Evolutionary conservation across 495 filamentous ascomycete genomes (phyloP), one percentile per base, ranked within the genome.

Genomic region (Penicillium maclennaniae): DNA sequence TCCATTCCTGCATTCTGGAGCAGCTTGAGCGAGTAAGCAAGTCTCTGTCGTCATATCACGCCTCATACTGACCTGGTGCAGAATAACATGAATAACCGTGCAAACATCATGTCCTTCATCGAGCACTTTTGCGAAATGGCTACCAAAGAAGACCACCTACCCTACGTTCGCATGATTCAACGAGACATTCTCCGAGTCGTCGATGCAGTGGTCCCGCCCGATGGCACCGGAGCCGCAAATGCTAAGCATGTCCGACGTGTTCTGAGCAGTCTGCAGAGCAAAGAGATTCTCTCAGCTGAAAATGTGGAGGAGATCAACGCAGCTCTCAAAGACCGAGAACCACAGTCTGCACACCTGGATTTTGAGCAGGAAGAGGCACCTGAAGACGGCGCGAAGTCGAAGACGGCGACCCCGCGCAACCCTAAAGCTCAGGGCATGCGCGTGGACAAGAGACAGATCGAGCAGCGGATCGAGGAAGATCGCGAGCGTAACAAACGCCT

Each of bases 71-170:
- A 17, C 5, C 7, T 8, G 6, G 42, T n/a, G 3, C 23, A 92
- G 82, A 95, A 88, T 61, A 89, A 86, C 55, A 95, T 97, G 87
- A 99, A 99, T 73, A 96, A 85, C 43, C 79, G 92, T 41, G 95
- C 95, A 27, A 99, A 99, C 63, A 96, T 99, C 69, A 92, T 99
- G 87, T 97, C 93, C 73, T 97, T 99, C 75, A 85, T 97, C 64
- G 92, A 97, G 66, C 86, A 91, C 55, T 86, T 99, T 49, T 89
- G 92, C 70, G 92, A 97, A 62, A 82, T 90, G 77, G 86, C 89
- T 15, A 77, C 81, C 16, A 83, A 83, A 45, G 88, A 95, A 50
- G 79, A 84, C 51, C 81, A 91, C 60, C 64, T 74, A 16, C 83
- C 88, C 23, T 97, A 91, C 64, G 82, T 93, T 16, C 83, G 85